Evolutionary conservation across 2,329 filamentous ascomycete species (phyloP).

Genomic region (Leptographium galeiforme): DNA sequence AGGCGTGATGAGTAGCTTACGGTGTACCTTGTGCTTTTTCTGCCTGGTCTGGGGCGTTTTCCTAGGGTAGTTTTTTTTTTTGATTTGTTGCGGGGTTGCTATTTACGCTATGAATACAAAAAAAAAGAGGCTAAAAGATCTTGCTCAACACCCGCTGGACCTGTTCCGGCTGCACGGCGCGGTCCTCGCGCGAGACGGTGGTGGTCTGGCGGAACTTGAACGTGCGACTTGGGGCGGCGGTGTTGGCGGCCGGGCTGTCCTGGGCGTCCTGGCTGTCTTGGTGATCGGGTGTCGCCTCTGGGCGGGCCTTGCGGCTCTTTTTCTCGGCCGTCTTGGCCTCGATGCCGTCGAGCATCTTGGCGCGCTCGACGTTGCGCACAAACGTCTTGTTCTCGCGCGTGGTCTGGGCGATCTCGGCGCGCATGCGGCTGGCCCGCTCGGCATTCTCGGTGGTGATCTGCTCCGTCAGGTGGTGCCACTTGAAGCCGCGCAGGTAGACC

Average conservation of each 20-base stretch:
- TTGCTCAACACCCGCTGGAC: slow-evolving; percentile 49
- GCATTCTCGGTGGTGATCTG: slow-evolving; percentile 74
- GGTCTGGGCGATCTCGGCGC: slow-evolving; percentile 63
- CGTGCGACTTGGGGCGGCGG: slow-evolving; percentile 21
- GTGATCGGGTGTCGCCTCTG: background rate
- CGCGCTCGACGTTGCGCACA: slow-evolving; percentile 63
- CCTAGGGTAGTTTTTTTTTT: no score
- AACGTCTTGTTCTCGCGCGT: slow-evolving; percentile 73
- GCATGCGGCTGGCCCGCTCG: slow-evolving; percentile 60
- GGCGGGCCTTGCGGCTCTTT: slow-evolving; percentile 11
- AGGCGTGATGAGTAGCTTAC: no score
- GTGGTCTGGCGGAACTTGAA: slow-evolving; percentile 62
- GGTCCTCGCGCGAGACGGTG: slow-evolving; percentile 35
- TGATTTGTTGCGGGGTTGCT: no score
- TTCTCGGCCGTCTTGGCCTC: slow-evolving; percentile 38
- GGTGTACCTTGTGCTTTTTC: no score
- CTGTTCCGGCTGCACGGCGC: slow-evolving; percentile 36
- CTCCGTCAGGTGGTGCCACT: slow-evolving; percentile 62
- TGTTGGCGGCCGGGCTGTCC: background rate
- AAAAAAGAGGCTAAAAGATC: slow-evolving; percentile 37
- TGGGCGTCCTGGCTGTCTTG: background rate
- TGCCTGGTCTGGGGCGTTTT: no score
- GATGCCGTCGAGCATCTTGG: slow-evolving; percentile 68
- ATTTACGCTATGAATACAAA: background rate
- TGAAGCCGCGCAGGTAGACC: slow-evolving; percentile 70